Evolutionary conservation across 345 rosid genomes (phyloP).

Genomic region (Melaleuca quinquenervia): DNA sequence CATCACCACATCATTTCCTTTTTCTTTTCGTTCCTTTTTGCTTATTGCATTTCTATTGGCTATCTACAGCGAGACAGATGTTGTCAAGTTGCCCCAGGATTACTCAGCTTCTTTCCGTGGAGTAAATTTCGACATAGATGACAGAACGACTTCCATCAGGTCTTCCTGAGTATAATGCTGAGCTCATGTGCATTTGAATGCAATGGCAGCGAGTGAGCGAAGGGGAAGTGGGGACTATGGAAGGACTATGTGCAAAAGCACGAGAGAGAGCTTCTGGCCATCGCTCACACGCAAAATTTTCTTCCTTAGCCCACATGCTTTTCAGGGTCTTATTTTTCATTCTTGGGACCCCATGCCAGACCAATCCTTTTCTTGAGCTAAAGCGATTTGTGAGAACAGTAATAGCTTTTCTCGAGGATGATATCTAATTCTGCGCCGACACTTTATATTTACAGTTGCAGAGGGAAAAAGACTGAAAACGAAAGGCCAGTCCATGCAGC

Average conservation of each 20-base stretch:
- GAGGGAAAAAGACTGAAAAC: not conserved
- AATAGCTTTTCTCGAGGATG: not conserved
- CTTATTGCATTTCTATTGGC: not conserved
- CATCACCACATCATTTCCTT: not conserved
- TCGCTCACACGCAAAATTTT: not conserved
- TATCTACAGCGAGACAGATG: not conserved
- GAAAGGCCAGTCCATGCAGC: not conserved
- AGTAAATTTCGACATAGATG: not conserved
- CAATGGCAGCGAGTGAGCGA: not conserved
- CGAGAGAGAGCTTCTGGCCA: not conserved
- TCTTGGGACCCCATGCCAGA: not conserved
- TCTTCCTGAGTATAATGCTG: not conserved
- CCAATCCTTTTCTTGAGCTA: not conserved
- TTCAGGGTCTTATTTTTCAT: not conserved
- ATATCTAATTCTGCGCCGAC: not conserved
- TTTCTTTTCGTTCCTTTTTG: not conserved
- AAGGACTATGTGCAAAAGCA: not conserved
- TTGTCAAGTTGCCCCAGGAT: not conserved
- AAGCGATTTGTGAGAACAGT: not conserved
- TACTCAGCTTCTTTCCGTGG: not conserved
- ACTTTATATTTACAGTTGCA: not conserved
- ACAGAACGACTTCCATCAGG: not conserved
- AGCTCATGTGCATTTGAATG: not conserved
- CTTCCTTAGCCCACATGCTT: not conserved
- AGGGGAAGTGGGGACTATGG: not conserved